Percentiles rank a stretch among this genome's conserved stretches.
These are phyloP conservation scores for Blastocrithidia nonstop DNA, from an alignment of 208 protist species.

Conservation along the genomic window DNA sequence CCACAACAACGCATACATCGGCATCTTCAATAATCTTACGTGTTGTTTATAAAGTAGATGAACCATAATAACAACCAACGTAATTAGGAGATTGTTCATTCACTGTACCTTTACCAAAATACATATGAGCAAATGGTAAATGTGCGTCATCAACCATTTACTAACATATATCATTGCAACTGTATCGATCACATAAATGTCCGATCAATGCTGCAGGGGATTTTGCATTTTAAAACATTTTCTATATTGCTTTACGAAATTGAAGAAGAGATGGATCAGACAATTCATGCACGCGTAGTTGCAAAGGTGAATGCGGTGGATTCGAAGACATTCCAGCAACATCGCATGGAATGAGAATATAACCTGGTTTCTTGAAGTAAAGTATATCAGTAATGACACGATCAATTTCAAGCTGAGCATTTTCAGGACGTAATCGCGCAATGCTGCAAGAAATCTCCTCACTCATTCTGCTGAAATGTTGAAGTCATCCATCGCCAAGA, in stretches of 20 bases:
- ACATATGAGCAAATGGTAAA: constrained; percentile 16
- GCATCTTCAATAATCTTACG: constrained; percentile 9
- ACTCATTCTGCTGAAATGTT: constrained; percentile 13
- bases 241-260: constrained; percentile 13
- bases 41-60: not conserved
- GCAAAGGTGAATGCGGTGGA: constrained; percentile 7
- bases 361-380: constrained; percentile 13
- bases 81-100: constrained; percentile 25
- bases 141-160: constrained; percentile 16
- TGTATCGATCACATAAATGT: constrained; percentile 24
- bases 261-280: constrained; percentile 3
- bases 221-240: constrained; percentile 8
- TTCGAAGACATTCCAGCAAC: constrained; percentile 2
- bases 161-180: constrained; percentile 11
- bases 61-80: constrained; percentile 18
- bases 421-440: constrained; percentile 4
- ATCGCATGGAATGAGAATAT: constrained; percentile 18
- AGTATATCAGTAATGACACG: constrained; percentile 9
- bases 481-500: constrained; percentile 15
- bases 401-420: constrained; percentile 15
- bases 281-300: not conserved
- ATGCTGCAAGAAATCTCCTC: constrained; percentile 10
- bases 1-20: constrained; percentile 11
- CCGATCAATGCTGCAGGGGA: constrained; percentile 8
- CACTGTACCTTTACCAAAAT: constrained; percentile 25